These are phyloP conservation scores for Sclerotinia subarctica DNA, from an alignment of 2,329 filamentous ascomycete genomes.

Conservation along the genomic window DNA sequence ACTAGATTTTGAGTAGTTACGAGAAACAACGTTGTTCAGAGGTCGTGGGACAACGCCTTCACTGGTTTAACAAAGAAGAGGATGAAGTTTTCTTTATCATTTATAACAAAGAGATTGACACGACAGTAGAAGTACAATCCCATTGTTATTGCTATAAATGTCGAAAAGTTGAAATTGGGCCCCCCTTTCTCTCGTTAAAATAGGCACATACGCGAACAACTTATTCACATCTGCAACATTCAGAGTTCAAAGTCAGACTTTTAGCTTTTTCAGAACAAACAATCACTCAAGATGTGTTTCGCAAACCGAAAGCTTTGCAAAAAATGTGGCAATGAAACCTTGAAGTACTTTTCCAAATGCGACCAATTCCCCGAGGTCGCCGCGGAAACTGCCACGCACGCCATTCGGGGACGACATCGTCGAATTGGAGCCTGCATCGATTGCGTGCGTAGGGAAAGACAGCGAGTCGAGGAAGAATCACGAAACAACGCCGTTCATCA, in stretches of 20 bases:
- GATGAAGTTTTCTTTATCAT: rapidly evolving
- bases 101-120: not conserved
- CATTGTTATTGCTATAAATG: not conserved
- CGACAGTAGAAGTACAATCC: not conserved
- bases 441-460: not conserved
- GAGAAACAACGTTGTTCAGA: not conserved
- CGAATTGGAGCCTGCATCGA: not conserved
- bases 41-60: not conserved
- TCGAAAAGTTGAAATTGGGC: not conserved
- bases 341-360: not conserved
- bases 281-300: slow-evolving; percentile 4
- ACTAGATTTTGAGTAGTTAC: not conserved
- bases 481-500: not conserved
- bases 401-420: slow-evolving; percentile 3
- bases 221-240: not conserved
- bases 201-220: not conserved
- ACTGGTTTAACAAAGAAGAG: not conserved
- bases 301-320: not conserved
- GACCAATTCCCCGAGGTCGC: not conserved
- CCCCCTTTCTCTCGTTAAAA: too few species aligned
- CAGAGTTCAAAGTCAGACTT: not conserved
- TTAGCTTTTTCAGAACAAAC: not conserved
- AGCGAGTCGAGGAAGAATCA: not conserved
- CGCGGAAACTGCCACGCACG: not conserved
- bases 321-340: not conserved